phyloP scores from a whole-genome alignment of 2,329 filamentous ascomycete genomes.

The Spiromastix sp. region DNA sequence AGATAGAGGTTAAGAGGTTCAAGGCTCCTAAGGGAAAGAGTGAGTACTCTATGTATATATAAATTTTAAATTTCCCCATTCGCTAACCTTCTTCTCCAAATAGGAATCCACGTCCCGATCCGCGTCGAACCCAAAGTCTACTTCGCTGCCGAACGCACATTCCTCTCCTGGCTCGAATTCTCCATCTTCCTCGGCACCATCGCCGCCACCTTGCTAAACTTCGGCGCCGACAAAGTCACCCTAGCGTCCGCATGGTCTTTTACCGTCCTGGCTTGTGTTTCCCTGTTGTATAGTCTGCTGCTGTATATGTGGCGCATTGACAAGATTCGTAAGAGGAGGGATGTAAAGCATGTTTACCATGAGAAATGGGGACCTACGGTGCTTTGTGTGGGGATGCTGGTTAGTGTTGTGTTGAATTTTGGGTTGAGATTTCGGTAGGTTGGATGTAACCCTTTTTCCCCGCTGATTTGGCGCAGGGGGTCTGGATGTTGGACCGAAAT shows the following conservation, averaged over 20 bases:
- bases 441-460: background rate
- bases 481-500: background rate
- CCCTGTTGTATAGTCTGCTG: slow-evolving; percentile 71
- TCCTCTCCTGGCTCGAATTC: slow-evolving; percentile 96
- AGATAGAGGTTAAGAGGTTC: slow-evolving; percentile 44
- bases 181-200: slow-evolving; percentile 88
- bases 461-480: too few relatives aligned
- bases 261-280: slow-evolving; percentile 65
- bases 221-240: slow-evolving; percentile 52
- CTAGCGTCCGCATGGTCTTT: slow-evolving; percentile 67
- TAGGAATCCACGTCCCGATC: slow-evolving; percentile 88
- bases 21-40: slow-evolving; percentile 48
- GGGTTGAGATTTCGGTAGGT: slow-evolving; percentile 62
- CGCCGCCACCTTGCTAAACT: slow-evolving; percentile 73
- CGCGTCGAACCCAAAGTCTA: slow-evolving; percentile 96
- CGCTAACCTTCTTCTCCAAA: slow-evolving; percentile 47
- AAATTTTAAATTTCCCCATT: background rate
- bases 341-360: slow-evolving; percentile 69
- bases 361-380: slow-evolving; percentile 76
- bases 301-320: slow-evolving; percentile 82
- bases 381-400: slow-evolving; percentile 63
- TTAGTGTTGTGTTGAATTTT: slow-evolving; percentile 71
- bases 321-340: slow-evolving; percentile 71
- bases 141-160: slow-evolving; percentile 85
- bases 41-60: slow-evolving; percentile 17